Evolutionary conservation across 345 rosid species (phyloP).

Genomic region (Euphorbia tirucalli): DNA sequence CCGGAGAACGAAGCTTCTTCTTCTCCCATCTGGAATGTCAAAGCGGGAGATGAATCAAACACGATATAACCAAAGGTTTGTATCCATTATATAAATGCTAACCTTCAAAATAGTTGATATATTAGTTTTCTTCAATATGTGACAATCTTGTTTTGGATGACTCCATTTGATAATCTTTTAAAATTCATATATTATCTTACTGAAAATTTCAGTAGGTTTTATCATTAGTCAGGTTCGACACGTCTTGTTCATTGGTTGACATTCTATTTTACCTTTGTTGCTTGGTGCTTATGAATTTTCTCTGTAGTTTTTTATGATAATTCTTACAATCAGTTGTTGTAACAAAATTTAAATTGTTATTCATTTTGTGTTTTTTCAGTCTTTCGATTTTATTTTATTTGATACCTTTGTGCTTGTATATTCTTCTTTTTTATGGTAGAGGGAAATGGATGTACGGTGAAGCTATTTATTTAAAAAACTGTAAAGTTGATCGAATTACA

Average conservation of each 20-base stretch:
- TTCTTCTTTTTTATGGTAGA: background rate
- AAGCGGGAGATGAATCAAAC: slow-evolving; percentile 63
- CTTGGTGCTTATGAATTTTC: background rate
- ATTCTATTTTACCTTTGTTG: background rate
- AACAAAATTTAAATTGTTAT: background rate
- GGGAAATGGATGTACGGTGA: background rate
- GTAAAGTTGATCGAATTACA: background rate
- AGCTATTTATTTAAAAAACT: background rate
- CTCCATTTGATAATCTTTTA: background rate
- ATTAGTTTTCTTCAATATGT: background rate
- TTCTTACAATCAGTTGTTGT: background rate
- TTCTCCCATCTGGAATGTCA: slow-evolving; percentile 74
- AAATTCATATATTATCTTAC: background rate
- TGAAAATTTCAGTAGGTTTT: slow-evolving; percentile 1
- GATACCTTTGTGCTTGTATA: background rate
- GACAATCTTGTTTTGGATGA: background rate
- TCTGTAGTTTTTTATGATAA: background rate
- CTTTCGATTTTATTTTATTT: background rate
- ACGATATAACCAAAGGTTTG: slow-evolving; percentile 45
- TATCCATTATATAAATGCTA: background rate
- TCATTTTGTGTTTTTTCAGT: background rate
- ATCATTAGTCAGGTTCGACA: background rate
- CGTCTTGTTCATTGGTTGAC: background rate
- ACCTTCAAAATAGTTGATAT: background rate
- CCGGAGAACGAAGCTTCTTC: slow-evolving; percentile 54